Evolutionary conservation across 257 asterid species (phyloP), one percentile per base, ranked within the genome.

Genomic region (Nicotiana tabacum): DNA sequence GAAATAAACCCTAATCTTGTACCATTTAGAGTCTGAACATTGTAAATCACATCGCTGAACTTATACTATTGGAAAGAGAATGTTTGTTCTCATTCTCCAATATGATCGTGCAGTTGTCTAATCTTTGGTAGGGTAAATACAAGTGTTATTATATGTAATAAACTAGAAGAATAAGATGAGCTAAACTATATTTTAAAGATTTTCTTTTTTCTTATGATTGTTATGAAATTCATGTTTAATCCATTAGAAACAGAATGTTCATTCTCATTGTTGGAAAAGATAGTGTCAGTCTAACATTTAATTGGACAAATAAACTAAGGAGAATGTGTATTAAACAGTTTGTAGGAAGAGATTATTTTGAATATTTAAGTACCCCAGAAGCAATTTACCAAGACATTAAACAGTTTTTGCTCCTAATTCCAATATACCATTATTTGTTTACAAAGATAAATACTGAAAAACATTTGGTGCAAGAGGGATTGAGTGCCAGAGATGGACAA

Each of bases 1-100:
- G 93, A 86, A 4, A 87, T 92, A 53, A 90, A 88, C 61, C 29
- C 83, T 21, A 83, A 83, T 56, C 85, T 89, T 32, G 88, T 92
- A 24, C 89, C 82, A n/a, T 90, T 91, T n/a, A 88, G 88, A 66
- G 81, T 89, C 66, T 91, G 62, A 74, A 27, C 62, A 27, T 24
- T 48, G 27, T 11, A 48, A 74, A 74, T 48, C 62, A 48, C 43
- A 74, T 27, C 2, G 1, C 61, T 6, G 79, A 72, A 51, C 13
- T 11, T 70, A 24, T 48, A 74, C 62, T 74, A 46, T 51, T 13
- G 80, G 62, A 74, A 15, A 74, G 80, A 48, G 80, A 74, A 74
- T 48, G 62, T 43, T 27, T n/a, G 43, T 74, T 74, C 80, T 74
- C 80, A 27, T 51, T 74, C 80, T 74, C 11, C 62, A 51, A 48